Evolutionary conservation across 345 rosid genomes (phyloP).

Genomic region (Euphorbia tirucalli): DNA sequence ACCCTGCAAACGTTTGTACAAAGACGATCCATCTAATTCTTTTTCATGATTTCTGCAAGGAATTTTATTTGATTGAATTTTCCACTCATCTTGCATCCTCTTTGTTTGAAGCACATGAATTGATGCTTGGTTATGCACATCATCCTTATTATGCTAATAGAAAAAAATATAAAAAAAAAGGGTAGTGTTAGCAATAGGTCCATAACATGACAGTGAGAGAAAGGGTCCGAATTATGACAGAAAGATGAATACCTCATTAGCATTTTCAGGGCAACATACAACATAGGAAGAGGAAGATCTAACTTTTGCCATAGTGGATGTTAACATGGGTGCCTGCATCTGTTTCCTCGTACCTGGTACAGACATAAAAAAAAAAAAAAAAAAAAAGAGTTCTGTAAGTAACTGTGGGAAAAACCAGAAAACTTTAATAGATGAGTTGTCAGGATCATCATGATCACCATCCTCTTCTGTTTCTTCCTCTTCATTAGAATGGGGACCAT

Average conservation of each 20-base stretch:
- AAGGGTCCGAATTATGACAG: not conserved
- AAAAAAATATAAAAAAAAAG: not conserved
- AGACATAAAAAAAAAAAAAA: no score
- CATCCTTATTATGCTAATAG: conserved; percentile 31
- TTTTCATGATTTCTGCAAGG: conserved; percentile 11
- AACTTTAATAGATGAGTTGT: conserved; percentile 39
- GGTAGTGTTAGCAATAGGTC: not conserved
- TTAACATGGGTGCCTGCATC: conserved; percentile 32
- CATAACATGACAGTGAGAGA: not conserved
- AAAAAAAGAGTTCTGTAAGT: conserved; percentile 55
- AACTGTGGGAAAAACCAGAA: conserved; percentile 81
- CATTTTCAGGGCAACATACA: conserved; percentile 26
- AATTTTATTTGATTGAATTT: conserved; percentile 16
- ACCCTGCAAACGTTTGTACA: conserved; percentile 29
- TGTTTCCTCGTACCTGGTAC: conserved; percentile 54
- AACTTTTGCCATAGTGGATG: conserved; percentile 41
- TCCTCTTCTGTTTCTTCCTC: conserved; percentile 50
- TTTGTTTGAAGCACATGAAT: conserved; percentile 11
- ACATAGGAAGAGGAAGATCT: conserved; percentile 41
- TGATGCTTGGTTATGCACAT: conserved; percentile 15
- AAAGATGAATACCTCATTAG: conserved; percentile 40
- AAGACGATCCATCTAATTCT: conserved; percentile 32
- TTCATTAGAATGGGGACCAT: conserved; percentile 22
- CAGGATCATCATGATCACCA: conserved; percentile 28
- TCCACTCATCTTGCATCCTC: conserved; percentile 22